phyloP scores from a whole-genome alignment of 2,329 filamentous ascomycete genomes.

The Calonectria leucothoes region DNA sequence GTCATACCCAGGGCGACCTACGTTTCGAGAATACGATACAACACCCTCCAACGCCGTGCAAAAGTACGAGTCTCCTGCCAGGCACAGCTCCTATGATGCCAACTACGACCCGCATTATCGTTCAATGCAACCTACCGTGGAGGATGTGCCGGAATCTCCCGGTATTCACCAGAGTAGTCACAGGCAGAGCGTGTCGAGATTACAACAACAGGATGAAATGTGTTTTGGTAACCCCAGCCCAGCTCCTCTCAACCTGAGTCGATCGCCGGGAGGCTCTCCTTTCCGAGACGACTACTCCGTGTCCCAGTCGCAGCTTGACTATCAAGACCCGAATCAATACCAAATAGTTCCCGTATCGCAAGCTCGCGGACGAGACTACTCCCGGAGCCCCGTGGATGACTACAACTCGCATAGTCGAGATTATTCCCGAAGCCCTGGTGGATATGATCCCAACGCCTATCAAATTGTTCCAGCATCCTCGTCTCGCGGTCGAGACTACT shows the following conservation, averaged over 20 bases:
- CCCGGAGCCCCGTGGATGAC: constrained; percentile 8
- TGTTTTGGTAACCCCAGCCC: constrained; percentile 56
- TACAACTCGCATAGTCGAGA: constrained; percentile 44
- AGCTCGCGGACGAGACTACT: constrained; percentile 10
- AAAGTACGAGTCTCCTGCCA: constrained; percentile 53
- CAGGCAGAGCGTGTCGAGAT: constrained; percentile 37
- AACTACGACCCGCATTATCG: constrained; percentile 58
- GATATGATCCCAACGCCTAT: constrained; percentile 29
- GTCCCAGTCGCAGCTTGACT: constrained; percentile 32
- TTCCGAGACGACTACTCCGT: constrained; percentile 40
- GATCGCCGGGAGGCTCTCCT: constrained; percentile 40
- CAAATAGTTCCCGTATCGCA: constrained; percentile 29
- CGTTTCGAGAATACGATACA: constrained; percentile 64
- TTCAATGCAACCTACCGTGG: constrained; percentile 71
- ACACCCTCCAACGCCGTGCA: constrained; percentile 49
- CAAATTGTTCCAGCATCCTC: constrained; percentile 28
- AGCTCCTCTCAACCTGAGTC: constrained; percentile 57
- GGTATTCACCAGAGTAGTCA: constrained; percentile 40
- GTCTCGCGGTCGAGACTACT: constrained; percentile 9
- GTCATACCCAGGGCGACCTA: constrained; percentile 65
- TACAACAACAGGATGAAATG: constrained; percentile 49
- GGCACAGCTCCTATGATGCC: constrained; percentile 64
- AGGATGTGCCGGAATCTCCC: constrained; percentile 70
- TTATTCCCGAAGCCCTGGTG: constrained; percentile 47
- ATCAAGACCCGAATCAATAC: constrained; percentile 39